phyloP scores from a whole-genome alignment of 2,329 filamentous ascomycete genomes.

The Pochonia chlamydosporia region DNA sequence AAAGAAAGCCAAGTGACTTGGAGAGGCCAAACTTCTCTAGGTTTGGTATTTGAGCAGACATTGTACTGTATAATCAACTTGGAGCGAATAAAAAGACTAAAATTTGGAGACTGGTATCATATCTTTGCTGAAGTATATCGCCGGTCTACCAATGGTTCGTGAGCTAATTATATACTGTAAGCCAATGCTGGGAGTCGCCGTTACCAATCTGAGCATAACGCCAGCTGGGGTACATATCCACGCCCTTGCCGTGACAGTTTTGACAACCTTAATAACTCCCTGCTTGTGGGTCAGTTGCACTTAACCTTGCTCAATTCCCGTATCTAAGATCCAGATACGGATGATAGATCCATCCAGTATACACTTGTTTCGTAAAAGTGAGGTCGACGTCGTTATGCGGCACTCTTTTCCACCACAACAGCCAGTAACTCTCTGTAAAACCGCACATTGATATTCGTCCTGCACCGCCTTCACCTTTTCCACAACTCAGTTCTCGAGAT shows the following conservation, averaged over 20 bases:
- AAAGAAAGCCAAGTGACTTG: conserved; percentile 1
- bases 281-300: no score
- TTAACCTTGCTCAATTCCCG: no score
- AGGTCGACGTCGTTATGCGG: background rate
- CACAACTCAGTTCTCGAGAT: no score
- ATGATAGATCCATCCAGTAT: no score
- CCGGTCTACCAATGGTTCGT: background rate
- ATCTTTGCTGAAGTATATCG: background rate
- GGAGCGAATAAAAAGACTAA: no score
- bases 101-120: no score
- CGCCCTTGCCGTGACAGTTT: background rate
- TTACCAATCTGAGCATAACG: no score
- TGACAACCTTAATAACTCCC: background rate
- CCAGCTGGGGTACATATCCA: background rate
- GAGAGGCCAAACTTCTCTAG: conserved; percentile 2
- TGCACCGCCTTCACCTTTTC: no score
- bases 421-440: no score
- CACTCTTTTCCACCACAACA: no score
- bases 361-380: background rate
- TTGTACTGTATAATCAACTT: background rate
- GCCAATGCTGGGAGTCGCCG: background rate
- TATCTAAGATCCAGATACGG: no score
- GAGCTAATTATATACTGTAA: background rate
- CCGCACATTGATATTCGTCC: no score
- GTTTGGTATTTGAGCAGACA: background rate